These are phyloP conservation scores for Huntiella abstrusa DNA, from an alignment of 2,329 filamentous ascomycete species.

Conservation along the genomic window DNA sequence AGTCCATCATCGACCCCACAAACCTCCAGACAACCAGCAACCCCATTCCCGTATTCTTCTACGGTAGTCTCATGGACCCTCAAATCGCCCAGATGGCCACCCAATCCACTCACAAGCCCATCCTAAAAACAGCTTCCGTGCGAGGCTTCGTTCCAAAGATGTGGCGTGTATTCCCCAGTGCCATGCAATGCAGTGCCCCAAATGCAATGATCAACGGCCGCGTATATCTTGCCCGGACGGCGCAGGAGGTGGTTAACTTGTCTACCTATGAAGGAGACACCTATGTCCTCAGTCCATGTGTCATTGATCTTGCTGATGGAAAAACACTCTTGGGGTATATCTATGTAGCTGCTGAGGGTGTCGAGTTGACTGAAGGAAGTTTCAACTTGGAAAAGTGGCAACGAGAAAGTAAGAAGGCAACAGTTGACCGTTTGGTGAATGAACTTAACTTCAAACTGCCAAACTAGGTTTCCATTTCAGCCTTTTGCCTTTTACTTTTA, in stretches of 20 bases:
- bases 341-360: constrained; percentile 5
- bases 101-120: not conserved
- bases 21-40: not conserved
- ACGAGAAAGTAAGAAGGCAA: constrained; percentile 7
- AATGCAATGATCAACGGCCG: constrained; percentile 3
- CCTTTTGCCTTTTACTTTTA: too few species aligned
- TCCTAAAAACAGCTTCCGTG: not conserved
- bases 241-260: not conserved
- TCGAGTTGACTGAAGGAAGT: not conserved
- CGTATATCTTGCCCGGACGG: not conserved
- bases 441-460: not conserved
- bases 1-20: not conserved
- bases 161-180: constrained; percentile 7
- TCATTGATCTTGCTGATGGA: not conserved
- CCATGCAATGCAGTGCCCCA: not conserved
- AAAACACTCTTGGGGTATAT: not conserved
- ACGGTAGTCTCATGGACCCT: constrained; percentile 8
- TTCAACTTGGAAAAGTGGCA: constrained; percentile 7
- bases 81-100: constrained; percentile 9
- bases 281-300: constrained; percentile 4
- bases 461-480: too few species aligned
- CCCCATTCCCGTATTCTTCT: constrained; percentile 8
- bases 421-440: not conserved
- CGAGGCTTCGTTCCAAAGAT: constrained; percentile 6
- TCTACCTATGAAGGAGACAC: constrained; percentile 5